Base-by-base conservation (phyloP, 75 land plant genomes). In the Selaginella tamariscina region DNA sequence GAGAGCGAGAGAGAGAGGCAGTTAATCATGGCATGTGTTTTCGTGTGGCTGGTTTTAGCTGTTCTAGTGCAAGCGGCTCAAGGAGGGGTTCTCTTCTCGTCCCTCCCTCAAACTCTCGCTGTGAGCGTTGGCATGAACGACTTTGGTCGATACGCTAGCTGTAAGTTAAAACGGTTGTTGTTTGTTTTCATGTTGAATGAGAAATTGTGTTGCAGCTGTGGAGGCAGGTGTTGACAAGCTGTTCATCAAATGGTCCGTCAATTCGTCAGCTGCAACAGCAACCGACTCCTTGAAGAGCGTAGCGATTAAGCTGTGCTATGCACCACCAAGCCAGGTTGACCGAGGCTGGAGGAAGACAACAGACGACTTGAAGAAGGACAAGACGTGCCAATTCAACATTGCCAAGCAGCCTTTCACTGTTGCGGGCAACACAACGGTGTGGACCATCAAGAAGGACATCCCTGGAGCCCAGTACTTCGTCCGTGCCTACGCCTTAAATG, bases 401-500 rank as follows among this genome's bases (percentile, higher is more conserved):
- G 69, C 72, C 0, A 24, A 55, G 13, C 29, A 32, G 54, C 66
- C 77, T 8, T 86, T 74, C 72, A 21, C 24, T 15, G 26, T 8
- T n/a, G 21, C 62, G 8, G 62, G 62, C 5, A 27, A 59, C 62
- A 32, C 70, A 55, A 71, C 54, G 60, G 68, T 44, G 24, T 84
- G 78, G 82, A 33, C 32, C n/a, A 63, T 91, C 1, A 28, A 65
- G 70, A 75, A 70, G 30, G 75, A 78, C 65, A 60, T 83, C 21
- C 93, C 96, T 22, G 64, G 74, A 2, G 96, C 87, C 2, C 70
- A 71, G 2, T 90, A 85, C 86, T 90, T 85, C 68, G 71, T 87
- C 24, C 56, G 96, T 21, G 88, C 80, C n/a, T 90, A 87, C 67
- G 96, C 73, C 1, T 28, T 73, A 23, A 71, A 85, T 59, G 49